A percentile compares a stretch with the other conserved stretches of the same genome.
phyloP scores from a whole-genome alignment of 2,329 filamentous ascomycete species.

The Colletotrichum tofieldiae region DNA sequence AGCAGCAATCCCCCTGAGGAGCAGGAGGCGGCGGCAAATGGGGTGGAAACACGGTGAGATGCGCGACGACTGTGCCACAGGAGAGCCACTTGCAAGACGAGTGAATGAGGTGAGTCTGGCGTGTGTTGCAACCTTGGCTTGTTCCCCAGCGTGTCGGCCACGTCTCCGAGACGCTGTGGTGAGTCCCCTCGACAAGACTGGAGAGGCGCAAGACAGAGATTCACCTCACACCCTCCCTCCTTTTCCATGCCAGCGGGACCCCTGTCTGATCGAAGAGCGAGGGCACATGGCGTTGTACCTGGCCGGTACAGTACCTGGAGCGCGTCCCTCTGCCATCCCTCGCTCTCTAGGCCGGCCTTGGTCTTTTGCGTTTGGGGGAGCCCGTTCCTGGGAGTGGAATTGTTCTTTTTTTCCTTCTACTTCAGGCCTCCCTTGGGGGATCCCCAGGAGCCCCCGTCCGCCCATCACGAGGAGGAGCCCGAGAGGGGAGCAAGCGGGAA shows the following conservation, averaged over 20 bases:
- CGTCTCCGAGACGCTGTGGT: not conserved
- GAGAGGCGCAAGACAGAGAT: not conserved
- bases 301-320: conserved; percentile 26
- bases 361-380: conserved; percentile 10
- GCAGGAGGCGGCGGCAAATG: conserved; percentile 33
- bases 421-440: conserved; percentile 33
- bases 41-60: conserved; percentile 17
- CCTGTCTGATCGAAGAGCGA: conserved; percentile 30
- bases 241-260: conserved; percentile 40
- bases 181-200: not conserved
- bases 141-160: not conserved
- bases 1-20: conserved; percentile 10
- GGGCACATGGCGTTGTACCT: conserved; percentile 41
- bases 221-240: conserved; percentile 25
- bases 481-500: not conserved
- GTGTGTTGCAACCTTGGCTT: conserved; percentile 6
- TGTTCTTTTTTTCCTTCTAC: conserved; percentile 41
- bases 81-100: conserved; percentile 9
- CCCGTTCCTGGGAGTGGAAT: conserved; percentile 39
- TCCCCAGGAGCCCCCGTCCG: conserved; percentile 28
- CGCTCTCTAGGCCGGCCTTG: conserved; percentile 14
- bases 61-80: conserved; percentile 9
- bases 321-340: not conserved
- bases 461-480: conserved; percentile 8
- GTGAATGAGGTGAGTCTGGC: conserved; percentile 3